Evolutionary conservation across 176 grass and related monocot genomes (phyloP), one percentile per base, ranked within the genome.

Genomic region (Eragrostis curvula): DNA sequence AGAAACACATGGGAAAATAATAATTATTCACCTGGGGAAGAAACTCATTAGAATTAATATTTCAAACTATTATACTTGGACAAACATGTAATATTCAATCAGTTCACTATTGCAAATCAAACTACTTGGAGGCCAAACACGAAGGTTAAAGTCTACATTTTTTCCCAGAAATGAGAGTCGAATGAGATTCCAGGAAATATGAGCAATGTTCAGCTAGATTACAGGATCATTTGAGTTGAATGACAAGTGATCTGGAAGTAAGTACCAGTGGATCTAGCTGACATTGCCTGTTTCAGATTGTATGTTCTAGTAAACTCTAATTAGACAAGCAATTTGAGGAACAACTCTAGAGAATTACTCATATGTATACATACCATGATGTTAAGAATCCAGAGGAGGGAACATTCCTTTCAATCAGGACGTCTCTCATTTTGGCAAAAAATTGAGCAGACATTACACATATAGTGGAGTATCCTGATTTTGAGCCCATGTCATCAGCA

Each of bases 331-430:
- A 83, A 45, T 79, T 75, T 74, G 20, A 68, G 18, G 15, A 80
- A 68, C 3, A 64, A 9, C 2, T 45, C 21, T 52, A 67, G 39
- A 84, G 53, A 72, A 45, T 27, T 73, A 42, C 52, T 56, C n/a
- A n/a, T 27, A 29, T 75, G 48, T 6, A 28, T 83, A 63, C 88
- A 60, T 88, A 99, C 97, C 97, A 99, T 70, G 93, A 91, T 66
- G 93, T 99, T 80, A 99, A 81, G 86, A 92, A 99, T 77, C 97
- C 97, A 72, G 93, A 93, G 60, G 93, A 99, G 3, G 89, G 89
- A 16, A 96, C 77, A 78, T 96, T 99, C 81, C 89, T 99, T 71
- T 99, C 93, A 59, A 99, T 94, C 46, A 99, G 81, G 46, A 96
- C 85, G 88, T 99, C 91, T 42, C 93, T 85, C 76, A 99, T 99